phyloP scores from a whole-genome alignment of 352 stramenopile genomes.

The Peronospora belbahrii region DNA sequence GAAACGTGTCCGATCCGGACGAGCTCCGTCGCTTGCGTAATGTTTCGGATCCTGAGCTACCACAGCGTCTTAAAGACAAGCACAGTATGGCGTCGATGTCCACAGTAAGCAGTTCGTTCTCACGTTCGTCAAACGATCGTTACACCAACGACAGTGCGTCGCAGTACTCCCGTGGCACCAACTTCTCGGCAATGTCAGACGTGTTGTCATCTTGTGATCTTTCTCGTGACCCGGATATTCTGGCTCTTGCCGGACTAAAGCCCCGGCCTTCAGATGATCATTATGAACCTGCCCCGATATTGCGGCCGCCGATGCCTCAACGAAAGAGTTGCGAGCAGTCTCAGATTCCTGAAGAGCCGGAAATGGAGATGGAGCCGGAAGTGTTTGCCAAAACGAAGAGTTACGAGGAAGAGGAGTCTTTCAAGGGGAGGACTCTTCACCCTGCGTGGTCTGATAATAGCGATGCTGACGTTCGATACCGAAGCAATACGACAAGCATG shows the following conservation, averaged over 20 bases:
- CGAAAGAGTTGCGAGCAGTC: slow-evolving; percentile 13
- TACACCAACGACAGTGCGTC: slow-evolving; percentile 26
- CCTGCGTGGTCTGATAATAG: slow-evolving; percentile 12
- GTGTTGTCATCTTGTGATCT: slow-evolving; percentile 32
- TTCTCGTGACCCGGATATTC: slow-evolving; percentile 41
- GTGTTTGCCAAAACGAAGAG: not conserved
- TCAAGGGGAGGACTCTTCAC: slow-evolving; percentile 1
- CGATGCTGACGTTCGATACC: slow-evolving; percentile 10
- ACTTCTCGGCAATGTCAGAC: slow-evolving; percentile 41
- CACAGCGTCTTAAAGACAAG: slow-evolving; percentile 28
- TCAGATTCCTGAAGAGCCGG: slow-evolving; percentile 11
- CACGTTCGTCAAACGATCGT: slow-evolving; percentile 26
- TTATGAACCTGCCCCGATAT: slow-evolving; percentile 10
- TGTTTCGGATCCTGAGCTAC: slow-evolving; percentile 23
- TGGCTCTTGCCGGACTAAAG: slow-evolving; percentile 43
- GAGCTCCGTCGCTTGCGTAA: slow-evolving; percentile 28
- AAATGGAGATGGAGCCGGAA: slow-evolving; percentile 9
- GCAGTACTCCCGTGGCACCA: slow-evolving; percentile 28
- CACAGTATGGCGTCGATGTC: slow-evolving; percentile 48
- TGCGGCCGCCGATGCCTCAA: slow-evolving; percentile 2
- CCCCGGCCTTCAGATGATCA: slow-evolving; percentile 18
- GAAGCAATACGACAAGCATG: slow-evolving; percentile 12
- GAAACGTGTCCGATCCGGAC: slow-evolving; percentile 28
- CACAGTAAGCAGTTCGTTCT: slow-evolving; percentile 50
- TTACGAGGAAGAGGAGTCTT: slow-evolving; percentile 6